Conservation (phyloP, 2,329 filamentous ascomycete species). For the Emmonsiellopsis sp. region DNA sequence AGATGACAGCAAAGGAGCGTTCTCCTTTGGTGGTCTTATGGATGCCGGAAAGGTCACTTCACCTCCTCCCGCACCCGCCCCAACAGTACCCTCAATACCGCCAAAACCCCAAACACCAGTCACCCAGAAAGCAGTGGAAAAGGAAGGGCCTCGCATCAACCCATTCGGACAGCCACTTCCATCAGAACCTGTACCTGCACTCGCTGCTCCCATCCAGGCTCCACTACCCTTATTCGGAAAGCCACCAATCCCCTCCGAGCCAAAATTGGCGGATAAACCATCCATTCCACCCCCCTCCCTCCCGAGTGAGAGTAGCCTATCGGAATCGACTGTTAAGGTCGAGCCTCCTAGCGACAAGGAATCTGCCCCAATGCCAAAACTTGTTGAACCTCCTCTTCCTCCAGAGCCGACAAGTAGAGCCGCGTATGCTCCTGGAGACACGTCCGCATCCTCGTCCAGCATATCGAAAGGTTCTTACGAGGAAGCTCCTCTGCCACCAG, state of each 20-base stretch:
- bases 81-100: not conserved
- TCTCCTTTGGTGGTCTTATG: conserved; percentile 35
- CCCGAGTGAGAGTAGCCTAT: conserved; percentile 23
- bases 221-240: conserved; percentile 2
- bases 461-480: conserved; percentile 32
- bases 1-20: conserved; percentile 22
- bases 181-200: conserved; percentile 16
- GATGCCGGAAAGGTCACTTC: conserved; percentile 7
- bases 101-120: not conserved
- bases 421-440: conserved; percentile 38
- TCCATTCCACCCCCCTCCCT: conserved; percentile 21
- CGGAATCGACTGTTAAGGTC: conserved; percentile 23
- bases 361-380: conserved; percentile 20
- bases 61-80: not conserved
- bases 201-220: conserved; percentile 3
- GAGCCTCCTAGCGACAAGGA: conserved; percentile 23
- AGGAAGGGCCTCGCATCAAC: not conserved
- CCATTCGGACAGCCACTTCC: not conserved
- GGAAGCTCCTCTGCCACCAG: conserved; percentile 27
- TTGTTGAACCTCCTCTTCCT: conserved; percentile 33
- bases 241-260: conserved; percentile 18
- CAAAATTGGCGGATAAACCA: conserved; percentile 19
- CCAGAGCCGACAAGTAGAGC: conserved; percentile 39
- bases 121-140: not conserved
- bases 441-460: conserved; percentile 38